Evolutionary conservation across 116 monocot genomes (phyloP), one percentile per base, ranked within the genome.

Genomic region (Zostera marina): DNA sequence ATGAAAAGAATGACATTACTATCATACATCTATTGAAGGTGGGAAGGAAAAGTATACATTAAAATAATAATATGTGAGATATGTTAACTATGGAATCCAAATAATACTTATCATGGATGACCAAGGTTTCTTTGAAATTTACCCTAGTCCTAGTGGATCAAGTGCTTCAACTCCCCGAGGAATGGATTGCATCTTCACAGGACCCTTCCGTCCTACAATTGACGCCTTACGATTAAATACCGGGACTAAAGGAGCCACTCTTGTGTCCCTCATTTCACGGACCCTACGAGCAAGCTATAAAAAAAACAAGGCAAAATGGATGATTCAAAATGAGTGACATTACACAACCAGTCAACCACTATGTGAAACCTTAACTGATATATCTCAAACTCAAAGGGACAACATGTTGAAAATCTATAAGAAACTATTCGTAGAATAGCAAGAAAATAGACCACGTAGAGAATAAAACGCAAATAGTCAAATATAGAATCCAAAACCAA

Each of bases 101-200:
- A 32, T 0, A 32, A 32, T 32, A 32, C 32, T 32, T 32, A 32
- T 32, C 2, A 5, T 32, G 32, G 32, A 32, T 32, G 32, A 32
- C 32, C 32, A 32, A 3, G 32, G 32, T 32, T 32, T 32, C 42
- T 13, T 19, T 41, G n/a, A 55, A 47, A 25, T 59, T 81, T 88
- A 94, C 93, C 93, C 94, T 22, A 85, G 72, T 41, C 94, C 94
- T 42, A 94, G 76, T 52, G 94, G 94, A 73, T 94, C 94, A 53
- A 94, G 66, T 71, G 88, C 84, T 74, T 94, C 94, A 49, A 94
- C 80, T 7, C 94, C 88, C 64, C 79, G 88, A 74, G 92, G 87
- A 51, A 94, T 59, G 58, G 94, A 85, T 41, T 88, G 79, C 48
- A 88, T 46, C 65, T 70, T 77, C 43, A 73, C 69, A 17, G 88